phyloP scores from a whole-genome alignment of 768 basidiomycete genomes.

The Boletus fagicola region DNA sequence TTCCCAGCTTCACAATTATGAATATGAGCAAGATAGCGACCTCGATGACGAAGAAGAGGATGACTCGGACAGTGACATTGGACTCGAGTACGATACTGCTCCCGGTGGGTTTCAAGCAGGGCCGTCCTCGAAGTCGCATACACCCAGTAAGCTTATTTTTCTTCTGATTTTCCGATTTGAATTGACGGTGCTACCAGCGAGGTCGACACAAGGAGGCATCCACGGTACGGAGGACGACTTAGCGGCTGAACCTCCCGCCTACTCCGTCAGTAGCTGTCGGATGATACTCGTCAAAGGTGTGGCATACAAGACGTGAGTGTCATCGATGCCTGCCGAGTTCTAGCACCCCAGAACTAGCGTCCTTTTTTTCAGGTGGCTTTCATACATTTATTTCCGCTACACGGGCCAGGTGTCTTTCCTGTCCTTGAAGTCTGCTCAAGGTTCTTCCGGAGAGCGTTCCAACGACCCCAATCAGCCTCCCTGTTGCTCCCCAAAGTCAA shows the following conservation, averaged over 20 bases:
- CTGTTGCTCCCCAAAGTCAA: constrained; percentile 37
- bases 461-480: background rate
- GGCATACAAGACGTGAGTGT: constrained; percentile 29
- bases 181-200: background rate
- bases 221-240: background rate
- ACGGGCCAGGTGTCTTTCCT: constrained; percentile 30
- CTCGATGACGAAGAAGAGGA: constrained; percentile 26
- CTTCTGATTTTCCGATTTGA: background rate
- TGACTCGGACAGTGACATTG: background rate
- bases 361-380: constrained; percentile 19
- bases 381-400: constrained; percentile 32
- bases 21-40: constrained; percentile 31
- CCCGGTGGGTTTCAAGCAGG: background rate
- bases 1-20: constrained; percentile 27
- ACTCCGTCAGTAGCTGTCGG: constrained; percentile 21
- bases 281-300: constrained; percentile 31
- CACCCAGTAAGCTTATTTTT: constrained; percentile 7
- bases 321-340: background rate
- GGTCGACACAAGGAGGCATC: background rate
- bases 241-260: constrained; percentile 15
- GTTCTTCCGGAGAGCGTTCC: background rate
- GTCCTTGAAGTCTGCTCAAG: constrained; percentile 22
- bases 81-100: too few species aligned
- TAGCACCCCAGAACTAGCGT: background rate
- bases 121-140: constrained; percentile 3